A percentile compares a stretch with the other conserved stretches of the same genome.
phyloP scores from a whole-genome alignment of 2,329 filamentous ascomycete genomes.

The Exserohilum rostratum region DNA sequence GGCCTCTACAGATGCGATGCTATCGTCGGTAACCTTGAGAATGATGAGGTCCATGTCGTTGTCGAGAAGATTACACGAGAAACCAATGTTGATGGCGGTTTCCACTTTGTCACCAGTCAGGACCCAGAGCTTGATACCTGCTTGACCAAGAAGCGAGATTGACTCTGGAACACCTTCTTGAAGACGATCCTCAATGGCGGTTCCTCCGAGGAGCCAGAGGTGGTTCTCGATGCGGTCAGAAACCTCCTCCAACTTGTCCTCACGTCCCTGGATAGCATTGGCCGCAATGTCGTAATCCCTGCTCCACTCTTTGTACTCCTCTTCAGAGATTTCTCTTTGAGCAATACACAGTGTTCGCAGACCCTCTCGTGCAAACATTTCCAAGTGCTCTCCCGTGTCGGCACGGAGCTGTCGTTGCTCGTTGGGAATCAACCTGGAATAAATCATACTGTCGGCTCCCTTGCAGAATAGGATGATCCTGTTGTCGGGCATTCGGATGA shows the following conservation, averaged over 20 bases:
- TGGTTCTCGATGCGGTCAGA: constrained; percentile 91
- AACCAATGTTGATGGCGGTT: constrained; percentile 99
- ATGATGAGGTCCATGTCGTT: constrained; percentile 98
- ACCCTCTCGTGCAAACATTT: constrained; percentile 96
- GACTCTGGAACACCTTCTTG: constrained; percentile 97
- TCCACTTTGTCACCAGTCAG: constrained; percentile 98
- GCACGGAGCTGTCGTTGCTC: constrained; percentile 84
- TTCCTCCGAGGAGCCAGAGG: constrained; percentile 85
- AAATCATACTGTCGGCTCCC: constrained; percentile 96
- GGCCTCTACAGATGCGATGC: constrained; percentile 65
- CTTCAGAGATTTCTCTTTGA: constrained; percentile 76
- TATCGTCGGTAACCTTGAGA: constrained; percentile 81
- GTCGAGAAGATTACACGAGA: constrained; percentile 95
- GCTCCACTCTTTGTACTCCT: constrained; percentile 85
- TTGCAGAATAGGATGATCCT: constrained; percentile 94
- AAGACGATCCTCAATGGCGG: constrained; percentile 94
- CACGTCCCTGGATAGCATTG: constrained; percentile 80
- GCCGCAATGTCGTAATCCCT: constrained; percentile 87
- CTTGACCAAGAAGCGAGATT: constrained; percentile 86
- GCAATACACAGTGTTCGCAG: constrained; percentile 94
- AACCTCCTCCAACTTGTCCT: constrained; percentile 89
- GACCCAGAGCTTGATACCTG: constrained; percentile 98
- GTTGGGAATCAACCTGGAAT: constrained; percentile 83
- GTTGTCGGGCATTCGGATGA: constrained; percentile 91
- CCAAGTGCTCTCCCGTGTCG: constrained; percentile 88